These are phyloP conservation scores for Diaporthe sp. DNA, from an alignment of 2,329 filamentous ascomycete genomes.

Conservation along the genomic window DNA sequence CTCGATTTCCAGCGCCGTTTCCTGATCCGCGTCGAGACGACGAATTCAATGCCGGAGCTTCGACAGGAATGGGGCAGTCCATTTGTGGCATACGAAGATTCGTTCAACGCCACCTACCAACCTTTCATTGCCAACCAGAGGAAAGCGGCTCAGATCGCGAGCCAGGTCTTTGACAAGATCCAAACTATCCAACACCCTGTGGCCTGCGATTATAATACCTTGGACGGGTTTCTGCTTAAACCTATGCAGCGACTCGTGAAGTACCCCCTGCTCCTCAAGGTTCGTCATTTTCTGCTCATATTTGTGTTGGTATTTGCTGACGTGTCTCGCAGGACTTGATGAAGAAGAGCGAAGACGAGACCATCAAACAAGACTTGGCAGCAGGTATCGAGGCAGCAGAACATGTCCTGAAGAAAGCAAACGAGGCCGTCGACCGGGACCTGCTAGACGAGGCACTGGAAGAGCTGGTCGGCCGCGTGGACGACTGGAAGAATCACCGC, in stretches of 20 bases:
- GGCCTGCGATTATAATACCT: slow-evolving; percentile 86
- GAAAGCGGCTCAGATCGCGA: slow-evolving; percentile 88
- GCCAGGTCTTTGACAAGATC: slow-evolving; percentile 90
- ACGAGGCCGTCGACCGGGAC: slow-evolving; percentile 91
- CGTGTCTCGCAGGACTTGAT: slow-evolving; percentile 76
- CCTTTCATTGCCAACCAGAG: slow-evolving; percentile 98
- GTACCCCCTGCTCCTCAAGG: slow-evolving; percentile 91
- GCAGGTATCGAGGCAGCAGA: slow-evolving; percentile 86
- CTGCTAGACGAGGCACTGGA: slow-evolving; percentile 86
- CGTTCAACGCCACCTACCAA: slow-evolving; percentile 88
- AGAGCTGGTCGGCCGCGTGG: slow-evolving; percentile 85
- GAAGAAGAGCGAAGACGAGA: slow-evolving; percentile 85
- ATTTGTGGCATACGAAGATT: slow-evolving; percentile 86
- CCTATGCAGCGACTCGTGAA: slow-evolving; percentile 96
- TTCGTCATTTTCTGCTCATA: slow-evolving; percentile 55
- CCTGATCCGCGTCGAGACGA: slow-evolving; percentile 94
- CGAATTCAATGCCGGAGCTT: slow-evolving; percentile 83
- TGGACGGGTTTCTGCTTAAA: slow-evolving; percentile 94
- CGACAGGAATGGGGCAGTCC: slow-evolving; percentile 96
- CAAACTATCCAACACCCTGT: slow-evolving; percentile 81
- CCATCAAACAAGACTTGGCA: slow-evolving; percentile 78
- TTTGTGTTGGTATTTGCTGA: slow-evolving; percentile 45
- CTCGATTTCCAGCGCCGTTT: slow-evolving; percentile 97
- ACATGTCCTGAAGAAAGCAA: slow-evolving; percentile 85
- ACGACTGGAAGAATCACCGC: slow-evolving; percentile 96